Evolutionary conservation across 2,329 filamentous ascomycete genomes (phyloP).

Genomic region (Epichloe hybrida): DNA sequence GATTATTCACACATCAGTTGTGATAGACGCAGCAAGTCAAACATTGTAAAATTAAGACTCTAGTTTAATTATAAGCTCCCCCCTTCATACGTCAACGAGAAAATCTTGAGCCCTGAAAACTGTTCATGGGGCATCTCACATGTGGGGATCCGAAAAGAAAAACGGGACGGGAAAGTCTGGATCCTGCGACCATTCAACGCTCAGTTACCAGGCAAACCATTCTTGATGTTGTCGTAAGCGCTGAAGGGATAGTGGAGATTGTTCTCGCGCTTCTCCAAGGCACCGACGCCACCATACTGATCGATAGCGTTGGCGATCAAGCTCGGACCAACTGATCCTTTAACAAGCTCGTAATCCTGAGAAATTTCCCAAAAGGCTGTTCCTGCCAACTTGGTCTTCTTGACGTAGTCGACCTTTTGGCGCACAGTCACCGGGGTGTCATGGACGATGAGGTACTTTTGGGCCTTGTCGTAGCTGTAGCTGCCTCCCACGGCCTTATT

Average conservation of each 20-base stretch:
- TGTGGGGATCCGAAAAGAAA: neutral
- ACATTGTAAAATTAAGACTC: too few species aligned
- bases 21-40: too few species aligned
- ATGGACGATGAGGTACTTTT: conserved; percentile 55
- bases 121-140: too few species aligned
- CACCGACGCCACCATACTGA: neutral
- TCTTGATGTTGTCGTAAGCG: conserved; percentile 1
- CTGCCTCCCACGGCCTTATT: conserved; percentile 25
- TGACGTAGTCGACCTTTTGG: conserved; percentile 52
- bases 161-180: neutral
- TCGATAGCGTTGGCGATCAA: conserved; percentile 34
- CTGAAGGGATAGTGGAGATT: conserved; percentile 22
- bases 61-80: too few species aligned
- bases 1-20: too few species aligned
- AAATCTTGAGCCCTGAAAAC: too few species aligned
- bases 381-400: conserved; percentile 48
- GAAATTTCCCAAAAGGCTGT: conserved; percentile 78
- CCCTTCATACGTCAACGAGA: too few species aligned
- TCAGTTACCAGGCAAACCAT: too few species aligned
- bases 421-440: conserved; percentile 45
- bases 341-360: conserved; percentile 35
- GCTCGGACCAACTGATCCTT: conserved; percentile 24
- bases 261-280: neutral
- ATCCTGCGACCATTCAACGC: neutral
- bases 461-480: conserved; percentile 53